Evolutionary conservation across 164 flowering plant genomes (phyloP).

Genomic region (Sextonia rubra): DNA sequence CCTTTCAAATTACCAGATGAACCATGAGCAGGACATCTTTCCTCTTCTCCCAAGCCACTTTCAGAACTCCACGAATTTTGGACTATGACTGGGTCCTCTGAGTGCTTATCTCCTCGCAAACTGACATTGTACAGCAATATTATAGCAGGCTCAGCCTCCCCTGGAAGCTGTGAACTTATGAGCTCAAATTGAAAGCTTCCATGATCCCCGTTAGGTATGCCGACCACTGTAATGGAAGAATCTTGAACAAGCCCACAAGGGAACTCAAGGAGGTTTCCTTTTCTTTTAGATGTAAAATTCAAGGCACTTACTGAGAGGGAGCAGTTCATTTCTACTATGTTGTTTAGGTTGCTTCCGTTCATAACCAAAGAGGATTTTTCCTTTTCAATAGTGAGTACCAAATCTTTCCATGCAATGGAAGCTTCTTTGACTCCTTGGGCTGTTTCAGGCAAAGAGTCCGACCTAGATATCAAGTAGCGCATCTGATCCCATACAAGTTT

Average conservation of each 20-base stretch:
- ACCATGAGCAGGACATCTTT: slow-evolving; percentile 62
- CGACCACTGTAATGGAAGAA: slow-evolving; percentile 76
- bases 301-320: slow-evolving; percentile 40
- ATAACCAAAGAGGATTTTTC: slow-evolving; percentile 25
- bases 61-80: slow-evolving; percentile 79
- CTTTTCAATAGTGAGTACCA: slow-evolving; percentile 36
- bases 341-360: slow-evolving; percentile 3
- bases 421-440: slow-evolving; percentile 82
- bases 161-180: slow-evolving; percentile 36
- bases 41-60: slow-evolving; percentile 73
- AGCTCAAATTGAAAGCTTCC: slow-evolving; percentile 66
- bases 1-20: slow-evolving; percentile 41
- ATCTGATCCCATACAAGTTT: slow-evolving; percentile 59
- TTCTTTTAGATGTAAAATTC: slow-evolving; percentile 17
- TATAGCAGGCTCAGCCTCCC: slow-evolving; percentile 44
- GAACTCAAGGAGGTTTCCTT: slow-evolving; percentile 41
- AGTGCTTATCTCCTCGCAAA: slow-evolving; percentile 54
- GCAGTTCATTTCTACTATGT: slow-evolving; percentile 32
- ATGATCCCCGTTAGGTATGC: slow-evolving; percentile 46
- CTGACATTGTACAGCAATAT: slow-evolving; percentile 61
- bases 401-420: slow-evolving; percentile 60
- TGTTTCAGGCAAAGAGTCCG: slow-evolving; percentile 72
- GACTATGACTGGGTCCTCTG: slow-evolving; percentile 52
- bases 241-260: slow-evolving; percentile 85
- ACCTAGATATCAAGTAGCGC: slow-evolving; percentile 53